Evolutionary conservation across 495 filamentous ascomycete genomes (phyloP).

Genomic region (Patellaria atrata): DNA sequence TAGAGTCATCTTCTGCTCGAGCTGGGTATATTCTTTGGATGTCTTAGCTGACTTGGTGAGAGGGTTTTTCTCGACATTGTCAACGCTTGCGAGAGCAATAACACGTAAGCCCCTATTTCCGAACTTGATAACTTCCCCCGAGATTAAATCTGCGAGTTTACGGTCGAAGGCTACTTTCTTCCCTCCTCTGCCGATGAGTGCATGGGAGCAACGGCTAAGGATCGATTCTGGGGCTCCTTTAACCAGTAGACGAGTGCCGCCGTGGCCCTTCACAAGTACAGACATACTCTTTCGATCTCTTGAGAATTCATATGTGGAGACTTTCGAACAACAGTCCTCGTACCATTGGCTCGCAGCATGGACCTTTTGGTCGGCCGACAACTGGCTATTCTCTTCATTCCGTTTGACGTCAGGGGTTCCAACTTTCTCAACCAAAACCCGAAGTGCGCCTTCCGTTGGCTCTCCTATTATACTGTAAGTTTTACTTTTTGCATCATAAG

Average conservation of each 20-base stretch:
- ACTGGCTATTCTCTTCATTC: constrained; percentile 37
- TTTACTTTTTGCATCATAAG: constrained; percentile 59
- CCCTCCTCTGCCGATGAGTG: constrained; percentile 59
- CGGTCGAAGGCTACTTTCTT: constrained; percentile 54
- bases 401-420: constrained; percentile 47
- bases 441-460: constrained; percentile 87
- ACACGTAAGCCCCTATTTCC: constrained; percentile 87
- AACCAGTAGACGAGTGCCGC: constrained; percentile 68
- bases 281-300: constrained; percentile 99
- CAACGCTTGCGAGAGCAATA: constrained; percentile 76
- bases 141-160: constrained; percentile 50
- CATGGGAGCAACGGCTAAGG: constrained; percentile 76
- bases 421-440: constrained; percentile 88
- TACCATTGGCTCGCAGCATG: constrained; percentile 76
- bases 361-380: constrained; percentile 43
- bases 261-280: constrained; percentile 59
- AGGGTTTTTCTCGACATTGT: constrained; percentile 54
- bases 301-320: constrained; percentile 93
- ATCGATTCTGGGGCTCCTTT: constrained; percentile 95
- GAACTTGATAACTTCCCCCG: constrained; percentile 71
- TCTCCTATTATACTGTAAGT: constrained; percentile 81
- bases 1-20: constrained; percentile 90
- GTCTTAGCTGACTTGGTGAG: constrained; percentile 62
- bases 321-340: constrained; percentile 54
- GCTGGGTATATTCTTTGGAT: constrained; percentile 63